Percentiles rank a stretch among this genome's conserved stretches.
Evolutionary conservation across 2,329 filamentous ascomycete species (phyloP).

Genomic region (Myotisia sp.): DNA sequence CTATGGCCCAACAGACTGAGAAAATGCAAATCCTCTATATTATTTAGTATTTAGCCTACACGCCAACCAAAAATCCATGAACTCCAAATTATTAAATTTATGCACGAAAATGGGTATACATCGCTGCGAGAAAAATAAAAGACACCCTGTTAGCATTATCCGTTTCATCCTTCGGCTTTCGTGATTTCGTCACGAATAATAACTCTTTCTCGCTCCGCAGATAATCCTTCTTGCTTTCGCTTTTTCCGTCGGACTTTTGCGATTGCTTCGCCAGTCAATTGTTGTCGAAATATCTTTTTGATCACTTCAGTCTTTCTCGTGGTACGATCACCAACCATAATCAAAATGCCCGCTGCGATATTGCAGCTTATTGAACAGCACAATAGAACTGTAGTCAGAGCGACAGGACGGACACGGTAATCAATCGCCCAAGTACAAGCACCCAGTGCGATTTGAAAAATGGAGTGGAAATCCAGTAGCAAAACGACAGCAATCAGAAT

Average conservation of each 20-base stretch:
- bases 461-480: constrained; percentile 63
- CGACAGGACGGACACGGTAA: constrained; percentile 53
- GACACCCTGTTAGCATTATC: no score
- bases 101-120: no score
- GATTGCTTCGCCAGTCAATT: constrained; percentile 54
- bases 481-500: constrained; percentile 65
- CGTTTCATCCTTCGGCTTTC: no score
- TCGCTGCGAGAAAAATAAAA: no score
- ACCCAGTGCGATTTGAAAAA: constrained; percentile 67
- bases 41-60: no score
- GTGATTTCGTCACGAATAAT: no score
- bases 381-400: constrained; percentile 67
- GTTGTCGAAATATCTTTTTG: constrained; percentile 60
- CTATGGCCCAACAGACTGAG: no score
- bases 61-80: no score
- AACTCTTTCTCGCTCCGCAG: no score
- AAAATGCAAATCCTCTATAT: no score
- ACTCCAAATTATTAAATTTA: no score
- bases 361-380: constrained; percentile 66
- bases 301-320: constrained; percentile 78
- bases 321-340: constrained; percentile 58
- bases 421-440: constrained; percentile 65
- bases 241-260: constrained; percentile 40
- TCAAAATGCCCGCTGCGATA: constrained; percentile 60
- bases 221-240: no score